Conservation (phyloP, 768 basidiomycete genomes). For the Rhizopogon sp. region DNA sequence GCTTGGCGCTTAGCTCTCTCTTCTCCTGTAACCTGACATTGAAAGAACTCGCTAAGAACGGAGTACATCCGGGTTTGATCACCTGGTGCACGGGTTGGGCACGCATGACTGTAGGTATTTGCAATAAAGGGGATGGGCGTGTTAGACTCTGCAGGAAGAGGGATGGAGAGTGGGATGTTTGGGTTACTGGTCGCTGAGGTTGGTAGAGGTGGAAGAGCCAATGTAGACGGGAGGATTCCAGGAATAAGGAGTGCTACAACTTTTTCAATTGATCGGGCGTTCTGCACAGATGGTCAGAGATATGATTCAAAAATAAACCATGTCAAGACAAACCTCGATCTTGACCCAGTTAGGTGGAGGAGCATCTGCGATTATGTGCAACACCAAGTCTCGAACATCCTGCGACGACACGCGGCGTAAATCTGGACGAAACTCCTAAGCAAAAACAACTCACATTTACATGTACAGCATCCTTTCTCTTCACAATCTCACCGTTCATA, state of each 20-base stretch:
- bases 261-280: slow-evolving; percentile 67
- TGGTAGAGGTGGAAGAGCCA: slow-evolving; percentile 67
- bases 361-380: slow-evolving; percentile 79
- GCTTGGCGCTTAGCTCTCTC: slow-evolving; percentile 66
- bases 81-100: slow-evolving; percentile 90
- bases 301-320: background rate
- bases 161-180: slow-evolving; percentile 48
- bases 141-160: slow-evolving; percentile 26
- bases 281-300: slow-evolving; percentile 38
- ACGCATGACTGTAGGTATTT: slow-evolving; percentile 86
- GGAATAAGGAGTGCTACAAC: slow-evolving; percentile 80
- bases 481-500: slow-evolving; percentile 68
- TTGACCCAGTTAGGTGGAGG: slow-evolving; percentile 85
- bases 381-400: slow-evolving; percentile 84
- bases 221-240: slow-evolving; percentile 74
- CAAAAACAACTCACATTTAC: slow-evolving; percentile 56
- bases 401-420: slow-evolving; percentile 23
- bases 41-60: slow-evolving; percentile 79
- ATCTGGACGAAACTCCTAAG: background rate
- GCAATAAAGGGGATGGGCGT: slow-evolving; percentile 60
- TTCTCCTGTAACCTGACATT: slow-evolving; percentile 69
- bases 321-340: slow-evolving; percentile 55
- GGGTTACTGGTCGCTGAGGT: slow-evolving; percentile 60
- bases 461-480: slow-evolving; percentile 68
- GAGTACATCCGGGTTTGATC: slow-evolving; percentile 83